Evolutionary conservation across 2,329 filamentous ascomycete genomes (phyloP).

Genomic region (Aulographum hederae): DNA sequence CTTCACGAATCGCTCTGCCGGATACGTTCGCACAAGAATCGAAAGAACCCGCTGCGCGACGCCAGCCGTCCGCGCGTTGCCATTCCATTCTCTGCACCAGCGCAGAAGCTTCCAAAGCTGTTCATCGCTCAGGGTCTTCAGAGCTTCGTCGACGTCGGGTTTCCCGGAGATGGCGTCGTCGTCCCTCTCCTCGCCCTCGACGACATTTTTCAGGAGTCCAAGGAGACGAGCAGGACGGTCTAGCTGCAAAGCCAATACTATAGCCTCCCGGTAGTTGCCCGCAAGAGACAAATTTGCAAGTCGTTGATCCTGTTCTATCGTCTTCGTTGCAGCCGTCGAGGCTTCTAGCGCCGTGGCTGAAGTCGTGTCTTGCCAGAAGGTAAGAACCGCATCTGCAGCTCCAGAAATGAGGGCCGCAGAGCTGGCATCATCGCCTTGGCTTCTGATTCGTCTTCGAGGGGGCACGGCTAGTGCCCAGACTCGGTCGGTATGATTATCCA

Average conservation of each 20-base stretch:
- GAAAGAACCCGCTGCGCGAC: constrained; percentile 75
- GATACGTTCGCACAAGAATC: constrained; percentile 53
- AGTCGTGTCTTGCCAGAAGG: constrained; percentile 91
- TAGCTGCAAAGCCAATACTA: constrained; percentile 76
- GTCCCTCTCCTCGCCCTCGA: constrained; percentile 35
- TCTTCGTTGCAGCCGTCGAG: constrained; percentile 53
- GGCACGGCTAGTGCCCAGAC: constrained; percentile 79
- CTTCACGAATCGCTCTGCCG: constrained; percentile 56
- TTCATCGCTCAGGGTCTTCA: constrained; percentile 61
- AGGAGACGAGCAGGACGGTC: constrained; percentile 86
- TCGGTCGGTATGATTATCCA: constrained; percentile 93
- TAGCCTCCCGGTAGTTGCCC: constrained; percentile 80
- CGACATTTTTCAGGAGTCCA: constrained; percentile 61
- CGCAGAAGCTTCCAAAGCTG: constrained; percentile 73
- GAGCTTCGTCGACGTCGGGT: constrained; percentile 59
- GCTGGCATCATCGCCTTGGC: constrained; percentile 10
- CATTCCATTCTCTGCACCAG: constrained; percentile 89
- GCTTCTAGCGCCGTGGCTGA: constrained; percentile 58
- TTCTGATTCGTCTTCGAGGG: too few species aligned
- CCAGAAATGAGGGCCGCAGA: constrained; percentile 55
- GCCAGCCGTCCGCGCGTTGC: constrained; percentile 70
- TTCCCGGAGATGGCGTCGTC: constrained; percentile 33
- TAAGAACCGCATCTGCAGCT: constrained; percentile 79
- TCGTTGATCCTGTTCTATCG: constrained; percentile 87
- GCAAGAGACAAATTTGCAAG: constrained; percentile 82